phyloP scores from a whole-genome alignment of 2,329 filamentous ascomycete genomes.

The Chrysoporthe deuterocubensis region DNA sequence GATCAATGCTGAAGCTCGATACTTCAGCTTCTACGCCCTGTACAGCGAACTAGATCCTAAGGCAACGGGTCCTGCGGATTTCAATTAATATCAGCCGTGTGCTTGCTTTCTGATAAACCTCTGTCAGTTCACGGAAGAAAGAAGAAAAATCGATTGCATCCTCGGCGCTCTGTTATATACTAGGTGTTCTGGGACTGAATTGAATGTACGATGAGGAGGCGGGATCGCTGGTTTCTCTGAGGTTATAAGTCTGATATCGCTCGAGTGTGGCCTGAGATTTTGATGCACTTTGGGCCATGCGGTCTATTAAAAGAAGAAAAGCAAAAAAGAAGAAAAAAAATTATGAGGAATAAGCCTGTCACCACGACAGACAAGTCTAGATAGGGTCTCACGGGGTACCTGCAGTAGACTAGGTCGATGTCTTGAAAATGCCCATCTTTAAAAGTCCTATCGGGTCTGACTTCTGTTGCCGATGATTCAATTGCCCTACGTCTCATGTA shows the following conservation, averaged over 20 bases:
- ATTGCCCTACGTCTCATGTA: too few relatives aligned
- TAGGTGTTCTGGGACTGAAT: constrained; percentile 20
- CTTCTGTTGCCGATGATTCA: too few relatives aligned
- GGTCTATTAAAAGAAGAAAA: neutral
- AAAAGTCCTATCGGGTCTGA: too few relatives aligned
- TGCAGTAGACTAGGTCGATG: too few relatives aligned
- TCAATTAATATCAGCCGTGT: constrained; percentile 46
- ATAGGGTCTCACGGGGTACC: neutral
- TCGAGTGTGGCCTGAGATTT: neutral
- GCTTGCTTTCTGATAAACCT: constrained; percentile 5
- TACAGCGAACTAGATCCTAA: constrained; percentile 51
- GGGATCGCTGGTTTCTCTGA: neutral
- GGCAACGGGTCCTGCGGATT: constrained; percentile 55
- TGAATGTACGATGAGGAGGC: constrained; percentile 18
- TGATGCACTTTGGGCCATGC: neutral
- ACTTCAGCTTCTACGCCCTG: constrained; percentile 58
- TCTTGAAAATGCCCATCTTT: too few relatives aligned
- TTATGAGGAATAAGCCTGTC: neutral
- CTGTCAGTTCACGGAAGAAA: neutral
- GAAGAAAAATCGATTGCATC: constrained; percentile 23
- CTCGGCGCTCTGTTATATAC: constrained; percentile 27
- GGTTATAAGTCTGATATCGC: neutral
- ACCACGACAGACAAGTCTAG: neutral
- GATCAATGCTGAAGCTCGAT: constrained; percentile 55
- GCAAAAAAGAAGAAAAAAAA: too few relatives aligned